Evolutionary conservation across 2,329 filamentous ascomycete genomes (phyloP).

Genomic region (Cladosporium sp.): DNA sequence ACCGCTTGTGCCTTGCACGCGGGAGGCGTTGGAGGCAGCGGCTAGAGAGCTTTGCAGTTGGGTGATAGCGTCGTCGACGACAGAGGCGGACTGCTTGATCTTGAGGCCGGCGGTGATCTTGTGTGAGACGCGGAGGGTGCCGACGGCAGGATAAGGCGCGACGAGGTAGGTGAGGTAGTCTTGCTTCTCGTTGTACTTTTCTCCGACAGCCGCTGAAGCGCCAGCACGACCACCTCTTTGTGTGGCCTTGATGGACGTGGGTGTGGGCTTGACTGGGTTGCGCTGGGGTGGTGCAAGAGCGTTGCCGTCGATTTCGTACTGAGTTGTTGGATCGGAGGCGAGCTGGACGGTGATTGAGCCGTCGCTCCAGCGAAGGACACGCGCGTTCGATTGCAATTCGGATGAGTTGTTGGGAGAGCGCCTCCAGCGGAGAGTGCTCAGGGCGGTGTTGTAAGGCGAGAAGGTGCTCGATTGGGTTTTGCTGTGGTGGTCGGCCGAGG

Average conservation of each 20-base stretch:
- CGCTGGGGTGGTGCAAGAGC: conserved; percentile 58
- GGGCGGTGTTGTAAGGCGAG: conserved; percentile 60
- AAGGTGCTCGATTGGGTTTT: conserved; percentile 45
- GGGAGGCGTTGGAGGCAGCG: conserved; percentile 55
- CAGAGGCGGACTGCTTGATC: conserved; percentile 62
- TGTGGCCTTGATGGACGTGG: conserved; percentile 33
- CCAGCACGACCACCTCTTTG: conserved; percentile 30
- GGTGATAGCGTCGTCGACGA: conserved; percentile 68
- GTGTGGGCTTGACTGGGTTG: conserved; percentile 47
- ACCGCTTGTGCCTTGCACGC: conserved; percentile 42
- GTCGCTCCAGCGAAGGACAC: conserved; percentile 73
- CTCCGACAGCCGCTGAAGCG: conserved; percentile 26
- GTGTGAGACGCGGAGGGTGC: conserved; percentile 67
- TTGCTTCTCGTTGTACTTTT: conserved; percentile 61
- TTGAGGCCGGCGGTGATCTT: conserved; percentile 71
- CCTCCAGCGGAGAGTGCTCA: conserved; percentile 66
- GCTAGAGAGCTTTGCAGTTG: conserved; percentile 65
- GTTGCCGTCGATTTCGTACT: conserved; percentile 72
- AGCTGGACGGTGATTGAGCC: conserved; percentile 73
- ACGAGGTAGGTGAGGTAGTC: conserved; percentile 75
- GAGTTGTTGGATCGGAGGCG: conserved; percentile 61
- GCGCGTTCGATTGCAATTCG: conserved; percentile 68
- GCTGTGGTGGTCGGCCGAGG: conserved; percentile 53
- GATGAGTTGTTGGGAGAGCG: conserved; percentile 62
- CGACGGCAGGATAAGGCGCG: conserved; percentile 64